Evolutionary conservation across 768 basidiomycete genomes (phyloP).

Genomic region (Mrakia gelida): DNA sequence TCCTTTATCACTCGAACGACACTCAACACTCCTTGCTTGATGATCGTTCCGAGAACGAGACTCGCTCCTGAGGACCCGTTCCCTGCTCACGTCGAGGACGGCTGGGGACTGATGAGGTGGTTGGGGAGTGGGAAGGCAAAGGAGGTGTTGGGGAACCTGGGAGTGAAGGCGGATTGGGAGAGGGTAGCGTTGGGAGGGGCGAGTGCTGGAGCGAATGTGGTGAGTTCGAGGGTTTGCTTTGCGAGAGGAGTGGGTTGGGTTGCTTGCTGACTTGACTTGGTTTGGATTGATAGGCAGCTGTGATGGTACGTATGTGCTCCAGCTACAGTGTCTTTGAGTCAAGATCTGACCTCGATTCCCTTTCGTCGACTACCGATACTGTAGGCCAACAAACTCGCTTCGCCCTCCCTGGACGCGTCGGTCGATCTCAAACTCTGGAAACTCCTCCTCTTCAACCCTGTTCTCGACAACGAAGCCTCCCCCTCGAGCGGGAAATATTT

Average conservation of each 20-base stretch:
- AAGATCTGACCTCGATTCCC: too few relatives aligned
- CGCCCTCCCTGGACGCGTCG: neutral
- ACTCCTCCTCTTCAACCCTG: constrained; percentile 3
- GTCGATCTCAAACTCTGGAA: neutral
- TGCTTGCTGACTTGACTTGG: too few relatives aligned
- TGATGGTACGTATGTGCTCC: neutral
- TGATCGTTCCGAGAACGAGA: neutral
- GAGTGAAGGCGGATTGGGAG: constrained; percentile 2
- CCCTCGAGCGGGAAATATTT: neutral
- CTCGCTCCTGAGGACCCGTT: constrained; percentile 12
- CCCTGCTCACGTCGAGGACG: constrained; percentile 6
- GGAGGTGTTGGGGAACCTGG: neutral
- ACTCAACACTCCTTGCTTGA: neutral
- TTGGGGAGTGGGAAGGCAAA: neutral
- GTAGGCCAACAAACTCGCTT: constrained; percentile 12
- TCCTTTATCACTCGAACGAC: constrained; percentile 13
- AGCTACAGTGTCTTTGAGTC: too few relatives aligned
- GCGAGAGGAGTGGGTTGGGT: neutral
- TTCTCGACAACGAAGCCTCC: constrained; percentile 5
- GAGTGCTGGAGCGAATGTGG: constrained; percentile 17
- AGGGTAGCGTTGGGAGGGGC: constrained; percentile 13
- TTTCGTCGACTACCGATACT: neutral
- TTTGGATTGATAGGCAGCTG: neutral
- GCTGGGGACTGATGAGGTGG: constrained; percentile 8
- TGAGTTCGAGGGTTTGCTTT: neutral